These are phyloP conservation scores for Neopestalotiopsis sp. DNA, from an alignment of 2,329 filamentous ascomycete species.

Conservation along the genomic window DNA sequence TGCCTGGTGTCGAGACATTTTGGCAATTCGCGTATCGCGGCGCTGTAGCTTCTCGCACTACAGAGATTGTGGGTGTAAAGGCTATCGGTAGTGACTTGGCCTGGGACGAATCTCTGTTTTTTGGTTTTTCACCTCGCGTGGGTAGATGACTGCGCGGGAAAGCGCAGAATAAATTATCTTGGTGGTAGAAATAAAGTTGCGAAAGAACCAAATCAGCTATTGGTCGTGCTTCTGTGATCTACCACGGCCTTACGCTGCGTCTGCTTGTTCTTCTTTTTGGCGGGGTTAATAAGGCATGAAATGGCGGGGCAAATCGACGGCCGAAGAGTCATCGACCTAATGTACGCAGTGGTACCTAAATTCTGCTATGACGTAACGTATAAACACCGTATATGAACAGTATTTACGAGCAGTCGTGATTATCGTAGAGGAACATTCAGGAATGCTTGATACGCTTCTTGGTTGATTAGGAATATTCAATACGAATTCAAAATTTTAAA, in stretches of 20 bases:
- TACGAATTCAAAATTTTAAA: too few species aligned
- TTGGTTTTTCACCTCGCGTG: neutral
- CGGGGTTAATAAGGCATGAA: constrained; percentile 15
- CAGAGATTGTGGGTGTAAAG: neutral
- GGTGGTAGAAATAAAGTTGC: neutral
- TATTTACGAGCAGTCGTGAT: neutral
- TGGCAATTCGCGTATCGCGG: neutral
- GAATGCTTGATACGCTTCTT: too few species aligned
- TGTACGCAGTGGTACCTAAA: neutral
- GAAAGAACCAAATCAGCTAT: neutral
- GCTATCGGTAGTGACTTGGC: neutral
- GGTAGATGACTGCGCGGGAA: neutral
- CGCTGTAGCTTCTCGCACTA: neutral
- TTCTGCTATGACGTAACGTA: constrained; percentile 17
- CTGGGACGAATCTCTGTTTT: neutral
- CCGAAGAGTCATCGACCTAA: neutral
- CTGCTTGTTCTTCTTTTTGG: neutral
- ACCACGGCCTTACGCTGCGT: neutral
- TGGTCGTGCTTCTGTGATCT: neutral
- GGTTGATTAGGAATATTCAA: too few species aligned
- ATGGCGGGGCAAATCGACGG: constrained; percentile 6
- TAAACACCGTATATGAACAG: neutral
- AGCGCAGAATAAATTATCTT: neutral
- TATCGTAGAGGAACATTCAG: too few species aligned
- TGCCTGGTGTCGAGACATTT: constrained; percentile 54